Evolutionary conservation across 129 eudicot species (phyloP).

Genomic region (Rutidosis leptorrhynchoides): DNA sequence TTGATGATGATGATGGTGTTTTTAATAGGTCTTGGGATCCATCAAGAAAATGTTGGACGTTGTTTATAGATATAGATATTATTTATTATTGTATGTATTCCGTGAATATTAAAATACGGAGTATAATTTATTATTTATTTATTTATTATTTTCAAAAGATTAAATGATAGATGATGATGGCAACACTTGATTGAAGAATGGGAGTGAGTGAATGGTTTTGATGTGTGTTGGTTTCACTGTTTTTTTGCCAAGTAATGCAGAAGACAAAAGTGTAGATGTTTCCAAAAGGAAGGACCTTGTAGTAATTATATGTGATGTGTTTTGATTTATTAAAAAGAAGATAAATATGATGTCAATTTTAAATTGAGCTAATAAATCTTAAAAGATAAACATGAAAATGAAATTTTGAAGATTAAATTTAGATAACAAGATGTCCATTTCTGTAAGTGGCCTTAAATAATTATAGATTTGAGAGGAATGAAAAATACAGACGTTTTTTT

Average conservation of each 20-base stretch:
- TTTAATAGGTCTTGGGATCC: slow-evolving; percentile 56
- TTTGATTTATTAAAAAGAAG: background rate
- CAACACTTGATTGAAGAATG: slow-evolving; percentile 23
- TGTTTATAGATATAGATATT: slow-evolving; percentile 17
- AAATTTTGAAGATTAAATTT: too few species aligned
- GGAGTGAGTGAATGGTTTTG: slow-evolving; percentile 16
- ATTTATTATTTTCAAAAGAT: background rate
- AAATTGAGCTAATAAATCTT: background rate
- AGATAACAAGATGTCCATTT: too few species aligned
- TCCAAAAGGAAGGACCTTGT: background rate
- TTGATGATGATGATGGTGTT: slow-evolving; percentile 30
- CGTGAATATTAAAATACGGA: background rate
- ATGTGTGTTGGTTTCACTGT: slow-evolving; percentile 23
- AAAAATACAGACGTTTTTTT: too few species aligned
- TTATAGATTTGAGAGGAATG: too few species aligned
- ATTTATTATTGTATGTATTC: background rate
- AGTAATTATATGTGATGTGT: background rate
- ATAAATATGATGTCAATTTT: background rate
- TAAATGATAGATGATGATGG: slow-evolving; percentile 16
- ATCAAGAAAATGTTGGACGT: slow-evolving; percentile 36
- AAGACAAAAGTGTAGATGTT: slow-evolving; percentile 18
- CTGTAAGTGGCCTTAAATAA: background rate
- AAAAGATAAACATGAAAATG: background rate
- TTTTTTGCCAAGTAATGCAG: slow-evolving; percentile 24
- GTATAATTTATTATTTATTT: background rate